phyloP scores from a whole-genome alignment of 2,329 filamentous ascomycete species.

The Bipolaris cookei region DNA sequence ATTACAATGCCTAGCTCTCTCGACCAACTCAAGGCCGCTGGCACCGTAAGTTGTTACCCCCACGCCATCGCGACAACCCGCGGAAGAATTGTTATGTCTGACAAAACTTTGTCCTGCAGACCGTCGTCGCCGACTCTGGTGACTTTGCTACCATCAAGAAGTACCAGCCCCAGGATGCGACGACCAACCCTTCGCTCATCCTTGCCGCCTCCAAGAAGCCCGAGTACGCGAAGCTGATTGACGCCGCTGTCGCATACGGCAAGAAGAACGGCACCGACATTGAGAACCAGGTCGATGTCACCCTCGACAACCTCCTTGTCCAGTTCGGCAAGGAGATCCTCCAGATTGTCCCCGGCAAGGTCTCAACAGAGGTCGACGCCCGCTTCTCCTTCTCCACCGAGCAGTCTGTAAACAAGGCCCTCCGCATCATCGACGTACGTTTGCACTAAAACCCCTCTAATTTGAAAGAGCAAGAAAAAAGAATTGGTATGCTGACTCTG shows the following conservation, averaged over 20 bases:
- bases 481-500: constrained; percentile 29
- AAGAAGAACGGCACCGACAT: constrained; percentile 73
- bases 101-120: constrained; percentile 58
- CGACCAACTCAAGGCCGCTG: constrained; percentile 94
- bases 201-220: constrained; percentile 97
- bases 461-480: neutral
- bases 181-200: constrained; percentile 98
- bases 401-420: constrained; percentile 90
- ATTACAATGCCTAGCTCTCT: constrained; percentile 81
- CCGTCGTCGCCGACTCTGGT: constrained; percentile 97
- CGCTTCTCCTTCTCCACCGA: constrained; percentile 94
- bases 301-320: constrained; percentile 92
- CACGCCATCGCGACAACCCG: constrained; percentile 21
- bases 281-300: constrained; percentile 84
- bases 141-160: constrained; percentile 86
- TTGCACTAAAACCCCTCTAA: neutral
- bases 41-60: constrained; percentile 75
- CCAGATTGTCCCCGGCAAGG: constrained; percentile 95
- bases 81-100: constrained; percentile 9
- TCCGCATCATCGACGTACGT: constrained; percentile 92
- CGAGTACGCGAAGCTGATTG: constrained; percentile 92
- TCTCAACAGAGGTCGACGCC: constrained; percentile 98
- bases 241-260: constrained; percentile 81
- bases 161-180: constrained; percentile 99
- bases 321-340: constrained; percentile 99